These are phyloP conservation scores for Pseudopediastrum boryanum DNA, from an alignment of 139 green algal species.

Conservation along the genomic window DNA sequence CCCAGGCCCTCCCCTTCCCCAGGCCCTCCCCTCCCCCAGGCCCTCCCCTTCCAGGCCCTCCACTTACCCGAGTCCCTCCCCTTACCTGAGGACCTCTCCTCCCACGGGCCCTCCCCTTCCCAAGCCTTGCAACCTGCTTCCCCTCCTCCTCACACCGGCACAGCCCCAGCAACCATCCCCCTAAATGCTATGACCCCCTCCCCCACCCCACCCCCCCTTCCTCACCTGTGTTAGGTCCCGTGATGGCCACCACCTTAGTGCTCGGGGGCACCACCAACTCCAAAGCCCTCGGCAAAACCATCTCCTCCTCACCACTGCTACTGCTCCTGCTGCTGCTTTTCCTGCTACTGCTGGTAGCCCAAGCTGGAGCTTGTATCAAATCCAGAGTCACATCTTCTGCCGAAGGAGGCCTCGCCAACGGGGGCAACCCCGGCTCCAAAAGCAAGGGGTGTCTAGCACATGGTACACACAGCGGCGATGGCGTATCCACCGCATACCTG, in stretches of 20 bases:
- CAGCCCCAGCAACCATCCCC: no score
- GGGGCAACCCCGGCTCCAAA: conserved; percentile 49
- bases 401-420: conserved; percentile 54
- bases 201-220: neutral
- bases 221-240: conserved; percentile 62
- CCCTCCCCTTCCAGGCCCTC: no score
- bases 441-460: conserved; percentile 59
- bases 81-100: no score
- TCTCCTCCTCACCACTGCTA: neutral
- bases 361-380: conserved; percentile 31
- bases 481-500: neutral
- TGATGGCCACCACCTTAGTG: conserved; percentile 60
- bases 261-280: conserved; percentile 52
- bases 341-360: conserved; percentile 18
- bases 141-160: no score
- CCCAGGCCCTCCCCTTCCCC: no score
- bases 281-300: conserved; percentile 39
- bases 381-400: conserved; percentile 57
- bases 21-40: no score
- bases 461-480: conserved; percentile 38
- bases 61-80: no score
- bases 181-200: no score
- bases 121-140: no score
- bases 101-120: no score
- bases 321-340: neutral